These are phyloP conservation scores for Karstenula rhodostoma DNA, from an alignment of 2,329 filamentous ascomycete species.

Conservation along the genomic window DNA sequence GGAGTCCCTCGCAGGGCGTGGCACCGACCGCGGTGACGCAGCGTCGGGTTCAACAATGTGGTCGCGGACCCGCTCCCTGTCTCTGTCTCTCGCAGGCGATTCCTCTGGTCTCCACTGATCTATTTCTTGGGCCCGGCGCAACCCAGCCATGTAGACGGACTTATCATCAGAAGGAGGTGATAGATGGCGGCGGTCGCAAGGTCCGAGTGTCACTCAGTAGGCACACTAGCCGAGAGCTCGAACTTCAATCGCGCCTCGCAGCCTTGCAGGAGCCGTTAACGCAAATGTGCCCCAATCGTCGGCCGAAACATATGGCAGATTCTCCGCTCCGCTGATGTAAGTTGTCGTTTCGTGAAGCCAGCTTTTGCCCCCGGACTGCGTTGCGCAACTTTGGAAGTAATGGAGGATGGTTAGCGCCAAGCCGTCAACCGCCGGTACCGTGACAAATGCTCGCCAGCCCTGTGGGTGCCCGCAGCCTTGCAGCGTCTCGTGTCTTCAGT, in stretches of 20 bases:
- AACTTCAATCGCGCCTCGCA: slow-evolving; percentile 29
- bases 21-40: slow-evolving; percentile 40
- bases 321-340: slow-evolving; percentile 30
- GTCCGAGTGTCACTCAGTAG: slow-evolving; percentile 44
- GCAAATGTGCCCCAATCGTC: slow-evolving; percentile 20
- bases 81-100: slow-evolving; percentile 44
- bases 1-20: slow-evolving; percentile 46
- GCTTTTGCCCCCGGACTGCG: slow-evolving; percentile 28
- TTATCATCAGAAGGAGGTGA: slow-evolving; percentile 46
- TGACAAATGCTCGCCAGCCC: slow-evolving; percentile 20
- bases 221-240: slow-evolving; percentile 43
- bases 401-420: slow-evolving; percentile 33
- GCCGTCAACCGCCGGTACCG: slow-evolving; percentile 22
- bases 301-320: slow-evolving; percentile 23
- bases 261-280: slow-evolving; percentile 19
- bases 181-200: slow-evolving; percentile 43
- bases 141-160: slow-evolving; percentile 55
- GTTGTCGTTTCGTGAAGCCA: slow-evolving; percentile 31
- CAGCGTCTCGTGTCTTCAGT: slow-evolving; percentile 11
- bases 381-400: slow-evolving; percentile 17
- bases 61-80: slow-evolving; percentile 38
- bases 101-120: slow-evolving; percentile 55
- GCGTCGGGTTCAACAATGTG: slow-evolving; percentile 40
- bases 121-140: slow-evolving; percentile 52
- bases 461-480: neutral